A percentile compares a stretch with the other conserved stretches of the same genome.
Evolutionary conservation across 2,329 filamentous ascomycete genomes (phyloP).

Genomic region (Ophiostoma novo-ulmi): DNA sequence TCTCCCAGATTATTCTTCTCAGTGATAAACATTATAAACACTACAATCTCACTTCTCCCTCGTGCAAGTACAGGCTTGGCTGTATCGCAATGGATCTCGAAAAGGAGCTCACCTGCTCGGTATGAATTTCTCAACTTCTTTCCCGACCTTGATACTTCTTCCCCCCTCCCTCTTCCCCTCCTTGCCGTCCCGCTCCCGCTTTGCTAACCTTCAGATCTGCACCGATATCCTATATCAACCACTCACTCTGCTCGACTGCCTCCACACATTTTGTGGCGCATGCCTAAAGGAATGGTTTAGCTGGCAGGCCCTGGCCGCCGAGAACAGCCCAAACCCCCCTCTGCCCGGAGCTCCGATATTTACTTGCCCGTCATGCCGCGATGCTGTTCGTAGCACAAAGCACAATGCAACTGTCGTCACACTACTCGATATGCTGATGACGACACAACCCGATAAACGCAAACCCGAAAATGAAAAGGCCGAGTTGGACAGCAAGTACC

Average conservation of each 20-base stretch:
- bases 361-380: conserved; percentile 90
- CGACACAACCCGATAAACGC: conserved; percentile 69
- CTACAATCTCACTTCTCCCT: neutral
- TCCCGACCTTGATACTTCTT: too few relatives aligned
- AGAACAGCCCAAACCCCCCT: conserved; percentile 47
- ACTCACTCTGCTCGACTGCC: conserved; percentile 83
- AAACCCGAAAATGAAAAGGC: conserved; percentile 67
- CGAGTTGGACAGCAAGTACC: conserved; percentile 71
- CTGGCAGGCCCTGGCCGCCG: conserved; percentile 63
- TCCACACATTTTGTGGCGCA: conserved; percentile 92
- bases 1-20: neutral
- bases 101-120: conserved; percentile 91
- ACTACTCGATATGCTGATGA: conserved; percentile 80
- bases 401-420: conserved; percentile 89
- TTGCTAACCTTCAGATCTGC: conserved; percentile 65
- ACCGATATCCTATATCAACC: conserved; percentile 91
- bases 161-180: conserved; percentile 13
- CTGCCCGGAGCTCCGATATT: conserved; percentile 52
- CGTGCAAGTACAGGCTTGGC: neutral
- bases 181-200: neutral
- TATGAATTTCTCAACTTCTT: conserved; percentile 43
- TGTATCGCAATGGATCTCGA: conserved; percentile 63
- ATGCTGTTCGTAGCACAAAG: conserved; percentile 75
- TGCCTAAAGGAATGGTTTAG: conserved; percentile 95
- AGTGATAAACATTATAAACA: neutral